Percentiles rank a stretch among this genome's conserved stretches.
Conservation (phyloP, 495 filamentous ascomycete genomes). For the Trypethelium eluteriae region DNA sequence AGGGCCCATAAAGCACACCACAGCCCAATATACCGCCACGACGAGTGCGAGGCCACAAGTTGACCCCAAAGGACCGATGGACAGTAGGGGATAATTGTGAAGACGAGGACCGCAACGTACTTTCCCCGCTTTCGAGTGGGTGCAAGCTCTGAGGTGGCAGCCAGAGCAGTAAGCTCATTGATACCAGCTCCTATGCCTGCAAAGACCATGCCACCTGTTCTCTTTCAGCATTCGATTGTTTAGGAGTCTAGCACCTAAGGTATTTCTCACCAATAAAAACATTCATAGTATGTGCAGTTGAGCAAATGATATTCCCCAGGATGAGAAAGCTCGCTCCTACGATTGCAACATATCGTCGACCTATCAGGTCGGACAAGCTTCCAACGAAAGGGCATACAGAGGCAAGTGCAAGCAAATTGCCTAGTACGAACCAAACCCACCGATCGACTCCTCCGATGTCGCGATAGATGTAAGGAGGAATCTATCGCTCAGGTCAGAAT, state of each 20-base stretch:
- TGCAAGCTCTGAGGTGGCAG: constrained; percentile 61
- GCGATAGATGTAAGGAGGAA: constrained; percentile 56
- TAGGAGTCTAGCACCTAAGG: constrained; percentile 7
- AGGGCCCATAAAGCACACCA: constrained; percentile 56
- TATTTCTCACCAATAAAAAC: constrained; percentile 54
- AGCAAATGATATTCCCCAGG: constrained; percentile 58
- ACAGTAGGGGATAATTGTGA: constrained; percentile 62
- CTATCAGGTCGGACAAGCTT: constrained; percentile 62
- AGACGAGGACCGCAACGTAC: constrained; percentile 59
- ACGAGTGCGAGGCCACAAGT: constrained; percentile 51
- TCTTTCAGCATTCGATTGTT: not conserved
- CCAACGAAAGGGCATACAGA: constrained; percentile 68
- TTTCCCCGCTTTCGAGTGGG: constrained; percentile 60
- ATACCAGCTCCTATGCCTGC: constrained; percentile 57
- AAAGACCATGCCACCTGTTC: constrained; percentile 52
- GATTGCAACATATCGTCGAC: constrained; percentile 62
- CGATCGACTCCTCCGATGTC: constrained; percentile 58
- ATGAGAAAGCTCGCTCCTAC: constrained; percentile 53
- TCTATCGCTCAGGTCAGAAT: not conserved
- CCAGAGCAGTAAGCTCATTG: constrained; percentile 58
- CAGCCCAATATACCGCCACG: constrained; percentile 59
- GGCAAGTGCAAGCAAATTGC: constrained; percentile 59
- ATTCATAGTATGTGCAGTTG: constrained; percentile 59
- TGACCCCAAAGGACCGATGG: constrained; percentile 65
- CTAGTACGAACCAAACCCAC: constrained; percentile 68